phyloP scores from a whole-genome alignment of 495 filamentous ascomycete genomes.

The Trichodelitschia bisporula region DNA sequence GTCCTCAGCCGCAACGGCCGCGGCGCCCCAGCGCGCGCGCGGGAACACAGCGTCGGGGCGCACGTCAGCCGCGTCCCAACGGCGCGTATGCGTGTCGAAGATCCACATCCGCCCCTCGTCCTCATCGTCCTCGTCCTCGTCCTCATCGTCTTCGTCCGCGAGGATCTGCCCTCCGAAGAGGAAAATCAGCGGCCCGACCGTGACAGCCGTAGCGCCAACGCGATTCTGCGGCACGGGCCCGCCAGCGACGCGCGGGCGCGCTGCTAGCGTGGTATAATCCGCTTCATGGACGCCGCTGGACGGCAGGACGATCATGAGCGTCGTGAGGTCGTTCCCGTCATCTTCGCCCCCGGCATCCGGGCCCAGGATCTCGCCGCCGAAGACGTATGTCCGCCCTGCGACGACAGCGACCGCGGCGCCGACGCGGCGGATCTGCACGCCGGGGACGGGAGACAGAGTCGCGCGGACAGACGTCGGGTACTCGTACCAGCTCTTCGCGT shows the following conservation, averaged over 20 bases:
- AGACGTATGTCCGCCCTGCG: constrained; percentile 40
- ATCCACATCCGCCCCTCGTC: constrained; percentile 42
- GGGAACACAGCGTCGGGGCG: constrained; percentile 16
- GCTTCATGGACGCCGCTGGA: constrained; percentile 20
- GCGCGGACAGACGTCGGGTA: too few relatives aligned
- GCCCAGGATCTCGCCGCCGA: constrained; percentile 30
- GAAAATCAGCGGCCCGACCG: constrained; percentile 34
- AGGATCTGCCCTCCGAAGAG: constrained; percentile 30
- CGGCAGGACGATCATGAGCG: constrained; percentile 40
- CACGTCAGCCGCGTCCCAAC: constrained; percentile 33
- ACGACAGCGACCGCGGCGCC: constrained; percentile 46
- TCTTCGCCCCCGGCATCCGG: constrained; percentile 20
- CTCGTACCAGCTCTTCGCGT: too few relatives aligned
- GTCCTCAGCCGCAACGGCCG: neutral
- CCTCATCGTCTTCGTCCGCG: constrained; percentile 17
- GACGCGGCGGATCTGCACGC: constrained; percentile 33
- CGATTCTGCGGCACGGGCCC: constrained; percentile 25
- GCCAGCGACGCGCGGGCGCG: constrained; percentile 11
- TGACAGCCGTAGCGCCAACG: constrained; percentile 30
- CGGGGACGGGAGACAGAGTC: constrained; percentile 27
- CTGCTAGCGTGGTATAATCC: constrained; percentile 30
- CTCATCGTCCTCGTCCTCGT: constrained; percentile 20
- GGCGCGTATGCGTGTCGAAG: constrained; percentile 29
- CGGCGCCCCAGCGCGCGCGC: constrained; percentile 6
- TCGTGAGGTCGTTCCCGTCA: constrained; percentile 31